Percentiles rank a stretch among this genome's conserved stretches.
Evolutionary conservation across 371 early-diverging fungal species (phyloP).

Genomic region (Mortierella sp.): DNA sequence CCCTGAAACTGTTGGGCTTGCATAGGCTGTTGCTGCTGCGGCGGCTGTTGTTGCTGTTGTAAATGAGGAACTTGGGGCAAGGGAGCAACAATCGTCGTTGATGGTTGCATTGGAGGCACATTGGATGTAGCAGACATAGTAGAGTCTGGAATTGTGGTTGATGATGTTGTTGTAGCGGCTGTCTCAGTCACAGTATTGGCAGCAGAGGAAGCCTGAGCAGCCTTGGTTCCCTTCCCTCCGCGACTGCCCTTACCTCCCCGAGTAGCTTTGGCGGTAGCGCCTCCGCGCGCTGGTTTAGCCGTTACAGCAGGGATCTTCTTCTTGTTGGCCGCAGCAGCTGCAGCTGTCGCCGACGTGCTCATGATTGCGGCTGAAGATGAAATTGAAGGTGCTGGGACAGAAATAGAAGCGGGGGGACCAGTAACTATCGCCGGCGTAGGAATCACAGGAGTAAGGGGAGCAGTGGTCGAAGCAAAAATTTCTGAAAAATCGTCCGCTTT

Average conservation of each 20-base stretch:
- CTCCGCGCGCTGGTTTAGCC: conserved; percentile 1
- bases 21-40: background rate
- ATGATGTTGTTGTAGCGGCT: conserved; percentile 29
- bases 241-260: conserved; percentile 22
- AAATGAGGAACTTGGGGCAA: conserved; percentile 16
- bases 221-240: conserved; percentile 13
- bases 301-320: conserved; percentile 3
- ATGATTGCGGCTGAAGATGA: conserved; percentile 4
- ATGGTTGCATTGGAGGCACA: conserved; percentile 2
- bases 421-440: background rate
- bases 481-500: conserved; percentile 2
- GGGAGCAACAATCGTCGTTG: background rate
- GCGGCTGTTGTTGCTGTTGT: conserved; percentile 12
- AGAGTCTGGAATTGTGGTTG: conserved; percentile 23
- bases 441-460: background rate
- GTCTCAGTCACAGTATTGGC: background rate
- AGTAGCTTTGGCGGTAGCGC: conserved; percentile 9
- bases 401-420: background rate
- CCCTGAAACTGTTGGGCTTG: conserved; percentile 7
- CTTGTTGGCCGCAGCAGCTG: conserved; percentile 8
- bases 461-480: background rate
- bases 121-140: background rate
- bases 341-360: conserved; percentile 5
- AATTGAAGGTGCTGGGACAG: background rate
- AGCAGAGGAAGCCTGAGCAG: conserved; percentile 13